Base-by-base conservation (phyloP, 352 stramenopile genomes). In the Phytophthora boehmeriae region DNA sequence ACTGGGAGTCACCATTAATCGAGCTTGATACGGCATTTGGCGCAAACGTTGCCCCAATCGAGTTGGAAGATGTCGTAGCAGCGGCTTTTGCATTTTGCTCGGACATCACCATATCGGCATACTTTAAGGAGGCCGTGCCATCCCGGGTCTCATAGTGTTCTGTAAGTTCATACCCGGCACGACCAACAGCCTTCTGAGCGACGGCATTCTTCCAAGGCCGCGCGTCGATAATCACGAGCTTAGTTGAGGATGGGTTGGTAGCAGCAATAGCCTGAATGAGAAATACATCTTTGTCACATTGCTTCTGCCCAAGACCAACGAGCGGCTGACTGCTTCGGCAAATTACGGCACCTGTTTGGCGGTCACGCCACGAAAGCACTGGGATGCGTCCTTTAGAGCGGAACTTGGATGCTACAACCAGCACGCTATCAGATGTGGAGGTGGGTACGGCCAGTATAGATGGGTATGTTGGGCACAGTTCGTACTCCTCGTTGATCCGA, bases 161-260 rank as follows among this genome's bases (percentile, higher is more conserved):
- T 2, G 83, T 93, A 36, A 97, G 89, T 54, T 98, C 93, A 30
- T 93, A 97, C 1, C 92, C 87, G 9, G 85, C 92, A 2, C 90
- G 83, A 8, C 90, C 93, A 17, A 96, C 83, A 0, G 89, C 93
- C 59, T 96, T 94, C 57, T 98, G 96, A 5, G 86, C 92, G 5
- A 96, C 82, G 2, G 92, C 88, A 44, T 97, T 97, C 28, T 95
- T 90, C 80, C 89, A 95, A 19, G 89, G 90, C 11, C 92, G 68
- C 4, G 89, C 88, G 57, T 98, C 92, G 19, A 97, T 90, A 52
- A 98, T 98, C 28, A 95, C 83, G 23, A 96, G 71, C 39, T 86
- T 90, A 13, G 59, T 89, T 14, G 84, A 93, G 20, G 81, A 92
- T 19, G 83, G 82, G 23, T 95, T 93, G 9, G 83, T 64, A 0